Evolutionary conservation across 305 asterid species (phyloP), one percentile per base, ranked within the genome.

Genomic region (Fraxinus dipetala): DNA sequence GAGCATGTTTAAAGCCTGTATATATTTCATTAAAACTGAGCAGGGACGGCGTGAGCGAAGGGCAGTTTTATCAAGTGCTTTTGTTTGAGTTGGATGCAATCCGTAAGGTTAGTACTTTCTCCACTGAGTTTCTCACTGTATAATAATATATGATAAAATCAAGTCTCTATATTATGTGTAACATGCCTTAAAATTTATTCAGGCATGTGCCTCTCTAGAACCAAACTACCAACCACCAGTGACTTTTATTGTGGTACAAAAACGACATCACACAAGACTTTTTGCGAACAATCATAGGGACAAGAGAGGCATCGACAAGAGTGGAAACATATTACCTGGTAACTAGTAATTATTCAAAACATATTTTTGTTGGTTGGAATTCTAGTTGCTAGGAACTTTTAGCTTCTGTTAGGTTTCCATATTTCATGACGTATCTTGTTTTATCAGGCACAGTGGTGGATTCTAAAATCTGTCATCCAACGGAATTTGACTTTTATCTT

Each of bases 41-140:
- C 90, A 96, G 99, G 94, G 99, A 95, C 81, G 99, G 99, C 4
- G 99, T 95, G 82, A 97, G 99, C 72, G 98, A 97, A 93, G 99
- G 99, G 79, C 99, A 97, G 78, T 97, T 97, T 85, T 95, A 97
- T 89, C 98, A 97, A 88, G 99, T 97, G 76, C 90, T 97, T 22
- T 91, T 95, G 69, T 97, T 93, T 35, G 99, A 97, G 90, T 89
- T 97, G 80, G 99, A 97, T 84, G 99, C 99, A 61, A 95, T 97
- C 75, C 92, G 99, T 6, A 97, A 97, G 96, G 99, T 93, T 16
- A 0, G 86, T 80, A 36, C 6, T 74, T n/a, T 26, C 31, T 72
- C 45, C 14, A 2, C 76, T 72, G 22, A 67, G 22, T 70, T 31
- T 30, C 40, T 8, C 72, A 10, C n/a, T 9, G 6, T 63, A 24